Evolutionary conservation across 129 eudicot genomes (phyloP), one percentile per base, ranked within the genome.

Genomic region (Tanacetum coccineum): DNA sequence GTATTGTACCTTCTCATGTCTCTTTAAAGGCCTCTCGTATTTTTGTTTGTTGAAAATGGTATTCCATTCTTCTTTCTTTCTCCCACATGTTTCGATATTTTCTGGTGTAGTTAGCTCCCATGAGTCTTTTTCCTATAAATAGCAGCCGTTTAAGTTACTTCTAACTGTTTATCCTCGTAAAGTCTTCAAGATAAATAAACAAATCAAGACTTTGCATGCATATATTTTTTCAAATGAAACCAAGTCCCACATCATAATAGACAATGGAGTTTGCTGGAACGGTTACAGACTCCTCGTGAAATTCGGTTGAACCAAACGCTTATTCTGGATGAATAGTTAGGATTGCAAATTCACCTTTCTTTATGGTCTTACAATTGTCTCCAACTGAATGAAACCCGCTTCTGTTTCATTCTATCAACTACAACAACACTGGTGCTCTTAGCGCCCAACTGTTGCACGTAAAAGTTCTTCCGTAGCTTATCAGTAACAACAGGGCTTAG

Each of bases 281-380:
- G 9, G 70, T 53, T 25, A 74, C 66, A 13, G 18, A 52, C n/a
- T 52, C 67, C 44, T 71, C 56, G 25, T 36, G 78, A 9, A 67
- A 59, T 69, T 72, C 68, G 36, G 9, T 26, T 17, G 56, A 75
- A 36, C 70, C 74, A 71, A 73, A 67, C 21, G 42, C 74, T 10
- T 77, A 76, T 26, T 82, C 80, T 9, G 88, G 77, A 74, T 71
- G 72, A 68, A 89, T 67, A 3, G 80, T 81, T 45, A 89, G 76
- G 48, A 53, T 17, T 22, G 90, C 89, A 49, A 74, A 74, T 75
- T 89, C 96, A 19, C 96, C 90, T 59, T 79, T 85, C 49, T 58
- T 83, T 93, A 89, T 89, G 17, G 85, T 85, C 87, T 81, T 79
- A n/a, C n/a, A n/a, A n/a, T n/a, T n/a, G n/a, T n/a, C n/a, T n/a